Percentiles rank a stretch among this genome's conserved stretches.
These are phyloP conservation scores for Logfia minima DNA, from an alignment of 129 eudicot genomes.

Conservation along the genomic window DNA sequence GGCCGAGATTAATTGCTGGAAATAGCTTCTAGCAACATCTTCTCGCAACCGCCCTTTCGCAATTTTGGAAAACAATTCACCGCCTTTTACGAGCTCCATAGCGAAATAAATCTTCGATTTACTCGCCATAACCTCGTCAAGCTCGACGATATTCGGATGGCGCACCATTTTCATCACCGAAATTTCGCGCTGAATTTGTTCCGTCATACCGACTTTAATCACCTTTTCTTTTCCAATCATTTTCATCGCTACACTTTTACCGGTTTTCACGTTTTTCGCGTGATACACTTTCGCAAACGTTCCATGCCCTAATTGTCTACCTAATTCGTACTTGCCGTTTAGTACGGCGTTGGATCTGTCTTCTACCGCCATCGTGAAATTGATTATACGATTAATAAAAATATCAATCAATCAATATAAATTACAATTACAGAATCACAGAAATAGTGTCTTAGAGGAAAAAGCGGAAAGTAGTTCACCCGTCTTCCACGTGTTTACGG, in stretches of 20 bases:
- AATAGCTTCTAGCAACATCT: constrained; percentile 64
- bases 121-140: constrained; percentile 83
- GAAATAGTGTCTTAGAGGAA: background rate
- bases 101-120: constrained; percentile 78
- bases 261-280: constrained; percentile 50
- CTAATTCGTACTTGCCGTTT: constrained; percentile 78
- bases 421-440: background rate
- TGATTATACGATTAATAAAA: background rate
- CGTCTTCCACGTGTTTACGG: constrained; percentile 92
- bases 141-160: constrained; percentile 79
- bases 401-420: background rate
- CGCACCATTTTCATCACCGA: constrained; percentile 80
- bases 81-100: constrained; percentile 89
- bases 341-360: constrained; percentile 52
- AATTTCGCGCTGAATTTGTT: constrained; percentile 79
- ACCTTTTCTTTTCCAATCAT: constrained; percentile 81
- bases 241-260: constrained; percentile 77
- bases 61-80: constrained; percentile 69
- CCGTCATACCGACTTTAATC: constrained; percentile 71
- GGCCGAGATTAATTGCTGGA: constrained; percentile 85
- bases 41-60: constrained; percentile 62
- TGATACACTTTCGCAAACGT: constrained; percentile 83
- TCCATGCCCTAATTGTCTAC: constrained; percentile 75
- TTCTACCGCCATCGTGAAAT: constrained; percentile 41
- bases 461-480: constrained; percentile 39